Conservation (phyloP, 75 land plant genomes). For the Sequoiadendron giganteum region DNA sequence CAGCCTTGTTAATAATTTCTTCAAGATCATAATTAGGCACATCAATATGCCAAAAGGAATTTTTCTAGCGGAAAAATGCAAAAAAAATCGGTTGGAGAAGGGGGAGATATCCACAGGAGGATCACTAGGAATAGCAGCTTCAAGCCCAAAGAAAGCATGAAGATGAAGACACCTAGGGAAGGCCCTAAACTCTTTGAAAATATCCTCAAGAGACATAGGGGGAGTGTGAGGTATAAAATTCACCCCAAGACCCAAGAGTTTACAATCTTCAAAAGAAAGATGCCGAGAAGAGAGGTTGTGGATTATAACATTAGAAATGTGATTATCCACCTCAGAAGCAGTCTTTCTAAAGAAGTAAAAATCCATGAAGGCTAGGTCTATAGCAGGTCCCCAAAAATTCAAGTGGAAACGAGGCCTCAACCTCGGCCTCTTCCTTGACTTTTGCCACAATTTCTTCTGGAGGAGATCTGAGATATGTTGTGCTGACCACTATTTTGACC, state of each 20-base stretch:
- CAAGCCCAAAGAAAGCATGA: neutral
- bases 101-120: neutral
- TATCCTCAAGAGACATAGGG: neutral
- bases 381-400: too few relatives aligned
- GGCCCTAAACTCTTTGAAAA: neutral
- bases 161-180: neutral
- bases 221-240: neutral
- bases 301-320: neutral
- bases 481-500: too few relatives aligned
- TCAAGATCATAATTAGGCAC: neutral
- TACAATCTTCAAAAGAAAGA: neutral
- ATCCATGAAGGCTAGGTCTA: too few relatives aligned
- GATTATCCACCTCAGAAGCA: neutral
- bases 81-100: neutral
- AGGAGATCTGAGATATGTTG: too few relatives aligned
- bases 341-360: neutral
- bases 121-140: neutral
- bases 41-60: neutral
- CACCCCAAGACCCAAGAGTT: neutral
- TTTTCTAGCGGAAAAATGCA: neutral
- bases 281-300: neutral
- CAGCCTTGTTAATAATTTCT: neutral
- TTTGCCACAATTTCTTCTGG: too few relatives aligned
- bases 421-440: too few relatives aligned
- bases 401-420: too few relatives aligned